Evolutionary conservation across 1,284 basidiomycete species (phyloP).

Genomic region (Moesziomyces sp.): DNA sequence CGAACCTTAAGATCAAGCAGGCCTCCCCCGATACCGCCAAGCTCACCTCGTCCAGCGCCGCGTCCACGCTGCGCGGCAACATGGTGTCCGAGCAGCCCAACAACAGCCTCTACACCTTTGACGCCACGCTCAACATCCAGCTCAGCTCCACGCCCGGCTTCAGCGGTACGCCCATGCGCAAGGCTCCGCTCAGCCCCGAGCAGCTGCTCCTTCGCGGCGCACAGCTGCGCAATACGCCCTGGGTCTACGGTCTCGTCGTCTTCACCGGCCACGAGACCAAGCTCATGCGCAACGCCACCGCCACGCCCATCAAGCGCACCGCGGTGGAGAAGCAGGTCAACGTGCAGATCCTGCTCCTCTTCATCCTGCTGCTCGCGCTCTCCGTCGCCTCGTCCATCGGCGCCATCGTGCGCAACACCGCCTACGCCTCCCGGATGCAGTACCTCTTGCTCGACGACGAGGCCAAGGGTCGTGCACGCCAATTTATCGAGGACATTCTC

Average conservation of each 20-base stretch:
- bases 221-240: conserved; percentile 94
- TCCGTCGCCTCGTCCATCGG: conserved; percentile 93
- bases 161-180: conserved; percentile 60
- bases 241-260: conserved; percentile 92
- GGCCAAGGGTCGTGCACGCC: conserved; percentile 64
- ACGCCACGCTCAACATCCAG: conserved; percentile 76
- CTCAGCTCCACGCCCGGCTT: conserved; percentile 59
- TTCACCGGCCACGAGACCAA: conserved; percentile 99
- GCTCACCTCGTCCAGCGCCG: conserved; percentile 81
- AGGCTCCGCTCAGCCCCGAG: conserved; percentile 89
- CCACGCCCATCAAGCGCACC: conserved; percentile 94
- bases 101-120: conserved; percentile 96
- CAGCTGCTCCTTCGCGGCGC: conserved; percentile 93
- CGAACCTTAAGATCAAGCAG: conserved; percentile 99
- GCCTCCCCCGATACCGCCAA: conserved; percentile 83
- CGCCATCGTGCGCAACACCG: conserved; percentile 75
- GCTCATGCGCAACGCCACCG: conserved; percentile 88
- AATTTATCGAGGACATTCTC: conserved; percentile 80
- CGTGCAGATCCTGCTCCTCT: conserved; percentile 94
- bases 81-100: conserved; percentile 95
- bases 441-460: conserved; percentile 63
- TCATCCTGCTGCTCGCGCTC: conserved; percentile 84
- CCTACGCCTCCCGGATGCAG: conserved; percentile 54
- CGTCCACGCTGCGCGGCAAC: conserved; percentile 80
- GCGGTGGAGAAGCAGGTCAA: conserved; percentile 97